Evolutionary conservation across 2,329 filamentous ascomycete species (phyloP).

Genomic region (Thielaviopsis ethacetica): DNA sequence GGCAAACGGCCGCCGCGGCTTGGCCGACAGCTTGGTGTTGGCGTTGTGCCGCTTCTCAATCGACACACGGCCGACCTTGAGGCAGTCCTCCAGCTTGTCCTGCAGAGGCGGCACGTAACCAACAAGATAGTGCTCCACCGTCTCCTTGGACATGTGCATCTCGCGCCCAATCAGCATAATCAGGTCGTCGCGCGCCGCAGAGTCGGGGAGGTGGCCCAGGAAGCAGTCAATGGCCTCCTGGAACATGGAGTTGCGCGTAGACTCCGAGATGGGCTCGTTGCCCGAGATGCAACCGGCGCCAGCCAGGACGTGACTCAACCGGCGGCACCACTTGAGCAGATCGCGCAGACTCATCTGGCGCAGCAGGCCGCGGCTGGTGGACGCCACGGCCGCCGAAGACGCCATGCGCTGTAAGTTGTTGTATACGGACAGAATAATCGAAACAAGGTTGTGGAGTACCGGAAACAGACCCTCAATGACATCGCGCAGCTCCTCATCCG

Average conservation of each 20-base stretch:
- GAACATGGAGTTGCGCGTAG: slow-evolving; percentile 67
- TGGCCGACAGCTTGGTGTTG: slow-evolving; percentile 27
- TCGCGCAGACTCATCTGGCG: slow-evolving; percentile 56
- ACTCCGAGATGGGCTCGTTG: slow-evolving; percentile 55
- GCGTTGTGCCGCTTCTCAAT: slow-evolving; percentile 40
- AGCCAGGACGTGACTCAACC: slow-evolving; percentile 51
- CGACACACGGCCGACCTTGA: slow-evolving; percentile 50
- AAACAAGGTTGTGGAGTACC: slow-evolving; percentile 44
- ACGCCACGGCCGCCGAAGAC: slow-evolving; percentile 14
- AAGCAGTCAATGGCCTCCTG: slow-evolving; percentile 91
- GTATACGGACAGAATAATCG: slow-evolving; percentile 44
- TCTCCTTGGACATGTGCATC: slow-evolving; percentile 71
- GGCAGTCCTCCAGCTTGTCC: slow-evolving; percentile 34
- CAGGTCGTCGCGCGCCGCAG: slow-evolving; percentile 40
- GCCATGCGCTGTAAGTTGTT: slow-evolving; percentile 31
- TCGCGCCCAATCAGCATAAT: slow-evolving; percentile 64
- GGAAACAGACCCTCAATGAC: slow-evolving; percentile 60
- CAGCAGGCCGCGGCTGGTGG: slow-evolving; percentile 31
- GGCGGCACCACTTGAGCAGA: slow-evolving; percentile 78
- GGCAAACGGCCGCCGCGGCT: slow-evolving; percentile 58
- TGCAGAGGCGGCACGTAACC: slow-evolving; percentile 57
- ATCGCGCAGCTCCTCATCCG: slow-evolving; percentile 52
- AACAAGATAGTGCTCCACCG: slow-evolving; percentile 60
- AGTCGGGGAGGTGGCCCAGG: slow-evolving; percentile 59
- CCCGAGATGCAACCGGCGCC: slow-evolving; percentile 46